A percentile compares a stretch with the other conserved stretches of the same genome.
These are phyloP conservation scores for Fusarium nodosum DNA, from an alignment of 2,329 filamentous ascomycete species.

Conservation along the genomic window DNA sequence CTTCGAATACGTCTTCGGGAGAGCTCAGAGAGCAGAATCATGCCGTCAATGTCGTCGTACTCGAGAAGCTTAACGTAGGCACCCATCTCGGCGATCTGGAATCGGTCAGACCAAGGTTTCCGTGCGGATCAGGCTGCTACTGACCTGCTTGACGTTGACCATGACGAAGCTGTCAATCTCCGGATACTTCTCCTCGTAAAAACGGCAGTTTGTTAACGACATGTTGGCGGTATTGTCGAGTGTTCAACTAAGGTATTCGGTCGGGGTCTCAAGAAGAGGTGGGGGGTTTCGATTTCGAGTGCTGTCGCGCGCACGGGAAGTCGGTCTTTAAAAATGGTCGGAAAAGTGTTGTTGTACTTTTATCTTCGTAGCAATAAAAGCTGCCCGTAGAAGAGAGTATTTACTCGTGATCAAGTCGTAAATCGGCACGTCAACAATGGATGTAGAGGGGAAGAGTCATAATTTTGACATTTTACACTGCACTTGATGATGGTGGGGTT, in stretches of 20 bases:
- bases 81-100: slow-evolving; percentile 98
- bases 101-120: slow-evolving; percentile 40
- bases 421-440: slow-evolving; percentile 45
- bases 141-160: slow-evolving; percentile 98
- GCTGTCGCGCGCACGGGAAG: slow-evolving; percentile 45
- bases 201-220: slow-evolving; percentile 96
- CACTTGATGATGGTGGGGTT: slow-evolving; percentile 57
- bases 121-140: slow-evolving; percentile 48
- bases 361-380: slow-evolving; percentile 15
- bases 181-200: slow-evolving; percentile 93
- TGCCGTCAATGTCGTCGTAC: slow-evolving; percentile 99
- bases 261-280: slow-evolving; percentile 48
- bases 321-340: slow-evolving; percentile 33
- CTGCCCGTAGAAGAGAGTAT: slow-evolving; percentile 25
- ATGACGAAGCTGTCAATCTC: slow-evolving; percentile 99
- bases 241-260: slow-evolving; percentile 37
- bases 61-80: slow-evolving; percentile 99
- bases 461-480: slow-evolving; percentile 61
- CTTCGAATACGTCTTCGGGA: slow-evolving; percentile 97
- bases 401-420: slow-evolving; percentile 42
- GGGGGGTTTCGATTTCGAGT: slow-evolving; percentile 53
- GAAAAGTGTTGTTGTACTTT: slow-evolving; percentile 21
- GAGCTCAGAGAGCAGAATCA: slow-evolving; percentile 98
- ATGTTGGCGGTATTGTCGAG: slow-evolving; percentile 72
- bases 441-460: slow-evolving; percentile 55